Conservation (phyloP, 306 rosid species). For the Corylus heterophylla region DNA sequence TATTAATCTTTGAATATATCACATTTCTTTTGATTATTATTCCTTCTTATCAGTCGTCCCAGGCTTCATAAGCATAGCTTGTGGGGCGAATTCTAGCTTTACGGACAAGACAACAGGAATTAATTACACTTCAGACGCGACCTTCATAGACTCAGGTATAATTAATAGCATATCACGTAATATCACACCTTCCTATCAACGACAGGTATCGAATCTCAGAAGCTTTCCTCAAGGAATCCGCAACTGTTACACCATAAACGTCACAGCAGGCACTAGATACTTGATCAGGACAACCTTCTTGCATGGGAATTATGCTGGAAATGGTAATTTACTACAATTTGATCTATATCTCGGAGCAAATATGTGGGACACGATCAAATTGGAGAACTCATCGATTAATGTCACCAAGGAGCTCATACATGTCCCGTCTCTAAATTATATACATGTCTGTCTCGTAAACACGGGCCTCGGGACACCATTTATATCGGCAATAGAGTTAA, state of each 20-base stretch:
- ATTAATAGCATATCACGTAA: background rate
- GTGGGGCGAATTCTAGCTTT: background rate
- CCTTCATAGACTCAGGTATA: constrained; percentile 20
- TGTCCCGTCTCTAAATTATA: no score
- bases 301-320: no score
- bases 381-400: background rate
- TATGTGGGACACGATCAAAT: constrained; percentile 33
- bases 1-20: background rate
- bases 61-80: constrained; percentile 36
- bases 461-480: no score
- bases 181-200: constrained; percentile 11
- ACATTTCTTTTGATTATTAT: background rate
- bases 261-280: no score
- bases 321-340: constrained; percentile 30
- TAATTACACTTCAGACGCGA: constrained; percentile 31
- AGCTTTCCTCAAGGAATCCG: no score
- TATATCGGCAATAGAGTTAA: no score
- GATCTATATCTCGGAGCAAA: constrained; percentile 47
- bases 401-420: constrained; percentile 27
- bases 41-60: background rate
- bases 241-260: no score
- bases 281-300: no score
- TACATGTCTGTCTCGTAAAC: no score
- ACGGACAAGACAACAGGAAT: constrained; percentile 24
- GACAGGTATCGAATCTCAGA: constrained; percentile 2